Evolutionary conservation across 1,284 basidiomycete species (phyloP).

Genomic region (Thelephora terrestris): DNA sequence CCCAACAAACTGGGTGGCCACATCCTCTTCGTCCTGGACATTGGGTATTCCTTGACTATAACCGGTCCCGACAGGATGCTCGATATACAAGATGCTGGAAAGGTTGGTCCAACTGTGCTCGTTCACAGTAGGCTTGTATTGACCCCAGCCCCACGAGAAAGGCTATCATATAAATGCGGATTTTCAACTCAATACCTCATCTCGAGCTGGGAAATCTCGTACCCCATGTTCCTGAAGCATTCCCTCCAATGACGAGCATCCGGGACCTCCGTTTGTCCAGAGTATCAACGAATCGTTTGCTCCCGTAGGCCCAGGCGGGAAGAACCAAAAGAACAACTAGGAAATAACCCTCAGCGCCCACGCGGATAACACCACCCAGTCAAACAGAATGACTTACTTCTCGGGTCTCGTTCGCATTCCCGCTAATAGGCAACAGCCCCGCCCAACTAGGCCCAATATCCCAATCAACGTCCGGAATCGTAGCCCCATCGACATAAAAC

Average conservation of each 20-base stretch:
- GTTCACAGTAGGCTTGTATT: conserved; percentile 55
- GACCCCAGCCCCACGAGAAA: conserved; percentile 56
- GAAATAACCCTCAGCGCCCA: not conserved
- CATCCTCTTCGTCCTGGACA: conserved; percentile 55
- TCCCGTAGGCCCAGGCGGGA: conserved; percentile 65
- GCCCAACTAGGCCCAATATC: conserved; percentile 70
- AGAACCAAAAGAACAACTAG: conserved; percentile 83
- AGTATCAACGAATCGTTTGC: conserved; percentile 64
- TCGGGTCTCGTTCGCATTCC: conserved; percentile 47
- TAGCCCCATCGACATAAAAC: conserved; percentile 60
- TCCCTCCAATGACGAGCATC: conserved; percentile 71
- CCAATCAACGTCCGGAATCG: conserved; percentile 59
- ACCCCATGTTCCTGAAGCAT: conserved; percentile 78
- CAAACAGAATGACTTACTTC: conserved; percentile 32
- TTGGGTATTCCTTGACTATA: conserved; percentile 67
- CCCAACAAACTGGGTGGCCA: conserved; percentile 52
- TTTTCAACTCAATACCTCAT: conserved; percentile 3
- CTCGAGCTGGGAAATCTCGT: conserved; percentile 14
- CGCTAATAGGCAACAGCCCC: conserved; percentile 62
- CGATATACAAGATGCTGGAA: conserved; percentile 68
- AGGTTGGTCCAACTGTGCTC: conserved; percentile 76
- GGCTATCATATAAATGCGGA: conserved; percentile 31
- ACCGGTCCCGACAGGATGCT: conserved; percentile 79
- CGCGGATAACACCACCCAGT: not conserved
- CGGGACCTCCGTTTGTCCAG: conserved; percentile 48